Base-by-base conservation (phyloP, 1,284 basidiomycete genomes). In the Termitomyces sp. region DNA sequence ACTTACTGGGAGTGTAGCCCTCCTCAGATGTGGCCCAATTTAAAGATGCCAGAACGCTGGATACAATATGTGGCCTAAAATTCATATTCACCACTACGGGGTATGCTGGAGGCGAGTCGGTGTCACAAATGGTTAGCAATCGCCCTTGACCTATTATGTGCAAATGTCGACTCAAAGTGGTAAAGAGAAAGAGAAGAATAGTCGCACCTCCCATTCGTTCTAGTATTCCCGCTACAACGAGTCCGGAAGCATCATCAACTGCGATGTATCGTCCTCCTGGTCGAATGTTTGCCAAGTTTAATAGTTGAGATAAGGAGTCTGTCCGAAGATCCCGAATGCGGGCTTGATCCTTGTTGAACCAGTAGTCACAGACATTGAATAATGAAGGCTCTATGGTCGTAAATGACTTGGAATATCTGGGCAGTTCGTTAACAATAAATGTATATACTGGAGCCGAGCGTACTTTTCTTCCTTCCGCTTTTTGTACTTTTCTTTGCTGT, bases 401-500 rank as follows among this genome's bases (percentile, higher is more conserved):
- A 63, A 99, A 94, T 6, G 83, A 82, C 68, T 93, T 95, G 9
- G 88, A 85, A 68, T 93, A 98, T 66, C 92, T 96, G 61, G 13
- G 51, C 28, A 61, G 45, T 17, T 5, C 39, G 36, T 54, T 24
- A 53, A 47, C 5, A 15, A 36, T 17, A 50, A 42, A 28, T 40
- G 26, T 24, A 12, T 15, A 28, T 38, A 10, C 17, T 39, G 41
- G 39, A 2, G 12, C 5, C 26, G 5, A 30, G 33, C 58, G n/a
- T 66, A 94, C 94, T 98, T 98, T 60, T 90, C 92, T 71, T 95
- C 92, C 70, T 98, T 98, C 45, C 92, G 79, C 69, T 94, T 94
- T 67, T 84, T 88, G 73, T 97, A 98, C 68, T 98, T 98, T 65
- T 97, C 94, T 71, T 98, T 97, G 70, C 90, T 94, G 68, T 94